phyloP scores from a whole-genome alignment of 2,329 filamentous ascomycete genomes.

The Coniochaeta pulveracea region DNA sequence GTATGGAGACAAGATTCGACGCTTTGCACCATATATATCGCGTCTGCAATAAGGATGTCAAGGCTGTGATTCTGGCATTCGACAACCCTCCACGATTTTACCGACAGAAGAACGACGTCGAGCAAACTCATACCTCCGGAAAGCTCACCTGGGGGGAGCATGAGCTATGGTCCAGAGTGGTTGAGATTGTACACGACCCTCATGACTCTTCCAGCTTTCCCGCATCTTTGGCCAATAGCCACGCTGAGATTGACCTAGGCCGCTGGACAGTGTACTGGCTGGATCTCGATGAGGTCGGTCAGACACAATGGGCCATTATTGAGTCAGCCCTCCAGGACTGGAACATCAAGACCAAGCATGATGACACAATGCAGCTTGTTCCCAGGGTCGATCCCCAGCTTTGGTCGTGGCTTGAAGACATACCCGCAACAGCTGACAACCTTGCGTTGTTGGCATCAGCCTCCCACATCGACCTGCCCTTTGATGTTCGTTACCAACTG shows the following conservation, averaged over 20 bases:
- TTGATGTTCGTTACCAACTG: slow-evolving; percentile 74
- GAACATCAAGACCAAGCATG: slow-evolving; percentile 44
- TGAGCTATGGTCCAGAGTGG: slow-evolving; percentile 38
- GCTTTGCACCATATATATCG: slow-evolving; percentile 33
- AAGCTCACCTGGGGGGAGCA: slow-evolving; percentile 24
- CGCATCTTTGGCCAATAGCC: slow-evolving; percentile 25
- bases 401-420: slow-evolving; percentile 28
- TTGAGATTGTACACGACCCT: slow-evolving; percentile 28
- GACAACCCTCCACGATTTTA: slow-evolving; percentile 36
- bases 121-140: slow-evolving; percentile 20
- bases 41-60: slow-evolving; percentile 17
- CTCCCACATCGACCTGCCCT: slow-evolving; percentile 40
- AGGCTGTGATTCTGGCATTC: slow-evolving; percentile 34
- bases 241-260: slow-evolving; percentile 37
- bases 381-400: slow-evolving; percentile 21
- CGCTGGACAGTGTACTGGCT: slow-evolving; percentile 46
- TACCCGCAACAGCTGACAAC: slow-evolving; percentile 5
- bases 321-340: slow-evolving; percentile 53
- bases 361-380: slow-evolving; percentile 27
- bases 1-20: slow-evolving; percentile 30
- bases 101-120: slow-evolving; percentile 21
- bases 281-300: slow-evolving; percentile 20
- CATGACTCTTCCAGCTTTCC: slow-evolving; percentile 20
- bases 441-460: slow-evolving; percentile 20
- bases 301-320: slow-evolving; percentile 27